Conservation (phyloP, 2,329 filamentous ascomycete genomes). For the Graphilbum sp. region DNA sequence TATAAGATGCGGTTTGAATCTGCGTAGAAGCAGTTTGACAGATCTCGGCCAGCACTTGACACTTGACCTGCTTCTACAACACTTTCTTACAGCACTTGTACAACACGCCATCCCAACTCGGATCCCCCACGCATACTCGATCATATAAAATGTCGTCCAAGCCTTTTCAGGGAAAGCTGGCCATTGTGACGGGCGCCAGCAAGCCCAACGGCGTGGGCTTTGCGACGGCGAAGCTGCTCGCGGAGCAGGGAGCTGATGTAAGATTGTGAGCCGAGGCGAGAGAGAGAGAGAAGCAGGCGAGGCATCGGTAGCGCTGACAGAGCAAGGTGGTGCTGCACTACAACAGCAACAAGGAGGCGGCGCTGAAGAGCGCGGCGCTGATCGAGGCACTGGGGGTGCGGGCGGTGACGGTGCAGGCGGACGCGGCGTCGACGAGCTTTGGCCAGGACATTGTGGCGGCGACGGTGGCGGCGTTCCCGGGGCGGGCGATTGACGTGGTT, state of each 20-base stretch:
- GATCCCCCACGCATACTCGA: no score
- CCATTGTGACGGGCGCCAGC: slow-evolving; percentile 9
- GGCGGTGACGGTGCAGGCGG: slow-evolving; percentile 7
- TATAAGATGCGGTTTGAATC: no score
- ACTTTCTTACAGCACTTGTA: neutral
- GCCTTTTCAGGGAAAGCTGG: slow-evolving; percentile 8
- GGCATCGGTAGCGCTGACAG: no score
- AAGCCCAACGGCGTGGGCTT: slow-evolving; percentile 10
- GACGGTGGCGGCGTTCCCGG: slow-evolving; percentile 6
- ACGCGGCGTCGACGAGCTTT: slow-evolving; percentile 5
- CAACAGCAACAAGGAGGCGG: slow-evolving; percentile 7
- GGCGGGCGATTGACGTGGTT: slow-evolving; percentile 8
- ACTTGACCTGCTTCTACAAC: no score
- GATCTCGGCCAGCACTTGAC: no score
- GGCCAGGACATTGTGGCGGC: slow-evolving; percentile 7
- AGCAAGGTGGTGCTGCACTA: slow-evolving; percentile 9
- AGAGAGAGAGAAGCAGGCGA: no score
- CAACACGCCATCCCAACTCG: no score
- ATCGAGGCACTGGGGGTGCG: slow-evolving; percentile 5
- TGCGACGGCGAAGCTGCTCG: slow-evolving; percentile 6
- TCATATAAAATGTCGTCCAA: slow-evolving; percentile 4
- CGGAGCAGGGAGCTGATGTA: slow-evolving; percentile 8
- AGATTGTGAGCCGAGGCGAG: no score
- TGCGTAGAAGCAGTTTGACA: no score
- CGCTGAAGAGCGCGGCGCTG: slow-evolving; percentile 3